Conservation (phyloP, 495 filamentous ascomycete genomes). For the Penicillium bovifimosum region DNA sequence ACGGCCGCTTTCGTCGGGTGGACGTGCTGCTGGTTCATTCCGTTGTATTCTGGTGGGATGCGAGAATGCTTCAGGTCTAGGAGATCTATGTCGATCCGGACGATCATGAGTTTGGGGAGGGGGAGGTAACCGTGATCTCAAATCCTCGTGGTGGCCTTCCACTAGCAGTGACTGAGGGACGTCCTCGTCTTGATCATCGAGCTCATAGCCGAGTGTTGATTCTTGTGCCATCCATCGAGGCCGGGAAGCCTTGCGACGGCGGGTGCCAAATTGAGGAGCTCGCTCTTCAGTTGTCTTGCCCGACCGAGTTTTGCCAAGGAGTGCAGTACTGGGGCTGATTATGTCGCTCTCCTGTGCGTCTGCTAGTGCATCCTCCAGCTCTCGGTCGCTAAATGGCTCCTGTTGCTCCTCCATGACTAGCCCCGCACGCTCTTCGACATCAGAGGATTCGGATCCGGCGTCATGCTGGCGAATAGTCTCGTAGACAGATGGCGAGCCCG, state of each 20-base stretch:
- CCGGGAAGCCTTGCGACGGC: constrained; percentile 26
- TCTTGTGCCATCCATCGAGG: constrained; percentile 32
- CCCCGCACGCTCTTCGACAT: constrained; percentile 64
- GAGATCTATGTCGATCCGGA: constrained; percentile 19
- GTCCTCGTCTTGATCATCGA: constrained; percentile 84
- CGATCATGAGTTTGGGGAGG: constrained; percentile 30
- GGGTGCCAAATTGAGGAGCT: constrained; percentile 16
- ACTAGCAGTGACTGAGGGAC: constrained; percentile 85
- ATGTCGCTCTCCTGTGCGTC: constrained; percentile 57
- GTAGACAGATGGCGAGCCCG: constrained; percentile 64
- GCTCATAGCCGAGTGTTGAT: constrained; percentile 32
- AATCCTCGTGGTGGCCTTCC: constrained; percentile 49
- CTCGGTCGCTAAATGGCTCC: constrained; percentile 62
- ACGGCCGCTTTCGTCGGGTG: constrained; percentile 18
- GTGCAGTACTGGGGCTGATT: constrained; percentile 51
- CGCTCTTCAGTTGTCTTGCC: constrained; percentile 12
- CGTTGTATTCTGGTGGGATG: constrained; percentile 56
- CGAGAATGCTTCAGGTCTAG: constrained; percentile 44
- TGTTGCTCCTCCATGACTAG: constrained; percentile 60
- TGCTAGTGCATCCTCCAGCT: constrained; percentile 61
- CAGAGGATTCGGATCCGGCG: constrained; percentile 50
- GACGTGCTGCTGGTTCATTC: constrained; percentile 58
- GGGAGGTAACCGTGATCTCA: constrained; percentile 32
- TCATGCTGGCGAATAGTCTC: constrained; percentile 62
- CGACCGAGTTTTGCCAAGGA: constrained; percentile 20